Base-by-base conservation (phyloP, 768 basidiomycete species). In the Leccinum disarticulatum region DNA sequence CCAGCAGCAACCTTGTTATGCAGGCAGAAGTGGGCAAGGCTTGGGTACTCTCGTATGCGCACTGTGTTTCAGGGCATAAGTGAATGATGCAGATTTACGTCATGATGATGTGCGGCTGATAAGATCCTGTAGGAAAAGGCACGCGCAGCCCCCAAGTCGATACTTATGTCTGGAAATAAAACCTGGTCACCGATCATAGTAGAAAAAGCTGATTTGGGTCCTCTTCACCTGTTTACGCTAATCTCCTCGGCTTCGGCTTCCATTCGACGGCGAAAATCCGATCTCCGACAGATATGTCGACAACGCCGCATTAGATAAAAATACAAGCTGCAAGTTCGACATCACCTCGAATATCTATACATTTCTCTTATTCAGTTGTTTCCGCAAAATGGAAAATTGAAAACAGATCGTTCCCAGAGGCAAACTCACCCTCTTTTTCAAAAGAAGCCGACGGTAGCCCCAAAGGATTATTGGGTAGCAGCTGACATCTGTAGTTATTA, bases 1-100 rank as follows among this genome's bases (percentile, higher is more conserved):
- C 41, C 54, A 31, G 27, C 27, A 28, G 27, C 27, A 28, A 28
- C 31, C 31, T 33, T 33, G 31, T 33, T 33, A 33, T 55, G 36
- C 9, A 49, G 59, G 46, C 15, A 46, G 53, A 59, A 28, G 57
- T 30, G 51, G 49, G 49, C 19, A 36, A 54, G 33, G 36, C 30
- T 33, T 3, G 41, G 51, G 63, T 13, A n/a, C 58, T 58, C 53
- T 19, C 52, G 55, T 58, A 59, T 62, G 59, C 59, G 55, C 48
- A 41, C 15, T 15, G 15, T 38, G 15, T 38, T 38, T 38, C 50
- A 33, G 49, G 57, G 61, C 54, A 38, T n/a, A 30, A n/a, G 38
- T 56, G 28, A 58, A 38, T 17, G 36, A 38, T 50, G 27, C 19
- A 27, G 52, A 22, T n/a, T 64, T 59, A 63, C 56, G 66, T 65